Conservation (phyloP, 1,139 yeast species). For the Magnusiomyces suaveolens region DNA sequence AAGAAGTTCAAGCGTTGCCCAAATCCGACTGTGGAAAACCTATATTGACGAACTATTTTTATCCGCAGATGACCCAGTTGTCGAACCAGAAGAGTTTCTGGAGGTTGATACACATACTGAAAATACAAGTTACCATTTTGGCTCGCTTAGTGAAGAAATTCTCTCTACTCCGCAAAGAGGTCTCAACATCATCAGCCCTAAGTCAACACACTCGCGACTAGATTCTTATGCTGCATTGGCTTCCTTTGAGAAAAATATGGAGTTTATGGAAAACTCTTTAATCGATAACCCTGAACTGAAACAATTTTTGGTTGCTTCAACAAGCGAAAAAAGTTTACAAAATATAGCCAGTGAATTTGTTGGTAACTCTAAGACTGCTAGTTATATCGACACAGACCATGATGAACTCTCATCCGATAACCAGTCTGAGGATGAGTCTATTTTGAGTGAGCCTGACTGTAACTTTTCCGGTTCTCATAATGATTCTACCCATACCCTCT, state of each 20-base stretch:
- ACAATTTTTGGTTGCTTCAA: too few species aligned
- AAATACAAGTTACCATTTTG: constrained; percentile 7
- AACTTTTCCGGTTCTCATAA: neutral
- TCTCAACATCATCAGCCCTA: constrained; percentile 7
- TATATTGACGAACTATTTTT: too few species aligned
- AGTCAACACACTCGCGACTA: too few species aligned
- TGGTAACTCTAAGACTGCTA: too few species aligned
- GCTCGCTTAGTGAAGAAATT: constrained; percentile 9
- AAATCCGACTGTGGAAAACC: constrained; percentile 5
- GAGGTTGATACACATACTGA: too few species aligned
- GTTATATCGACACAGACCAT: too few species aligned
- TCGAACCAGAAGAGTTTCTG: too few species aligned
- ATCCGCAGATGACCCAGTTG: too few species aligned
- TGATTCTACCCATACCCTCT: neutral
- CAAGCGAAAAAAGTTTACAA: too few species aligned
- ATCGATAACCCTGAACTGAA: constrained; percentile 11
- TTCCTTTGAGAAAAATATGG: neutral
- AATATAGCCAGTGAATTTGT: too few species aligned
- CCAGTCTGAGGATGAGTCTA: neutral
- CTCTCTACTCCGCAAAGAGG: constrained; percentile 7
- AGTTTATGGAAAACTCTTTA: constrained; percentile 4
- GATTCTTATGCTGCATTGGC: neutral
- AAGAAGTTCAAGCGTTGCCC: neutral
- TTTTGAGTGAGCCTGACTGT: neutral
- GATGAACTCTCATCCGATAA: too few species aligned